These are phyloP conservation scores for Candida ficus DNA, from an alignment of 805 yeast species.

Conservation along the genomic window DNA sequence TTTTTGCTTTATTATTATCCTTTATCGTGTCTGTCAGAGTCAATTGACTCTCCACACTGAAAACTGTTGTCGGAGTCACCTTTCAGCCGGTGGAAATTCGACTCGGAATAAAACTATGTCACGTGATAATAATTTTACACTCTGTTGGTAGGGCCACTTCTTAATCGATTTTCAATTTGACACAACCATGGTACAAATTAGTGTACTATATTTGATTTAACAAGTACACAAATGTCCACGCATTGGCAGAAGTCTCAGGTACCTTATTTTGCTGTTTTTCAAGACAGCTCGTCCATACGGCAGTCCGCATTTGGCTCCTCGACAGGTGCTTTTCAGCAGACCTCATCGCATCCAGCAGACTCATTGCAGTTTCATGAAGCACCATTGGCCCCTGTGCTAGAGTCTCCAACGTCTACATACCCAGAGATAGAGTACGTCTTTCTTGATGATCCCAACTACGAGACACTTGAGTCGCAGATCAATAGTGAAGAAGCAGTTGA, in stretches of 20 bases:
- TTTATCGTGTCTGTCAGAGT: neutral
- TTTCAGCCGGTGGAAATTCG: no score
- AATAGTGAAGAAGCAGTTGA: neutral
- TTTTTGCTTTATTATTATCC: neutral
- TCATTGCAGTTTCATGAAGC: no score
- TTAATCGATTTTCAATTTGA: no score
- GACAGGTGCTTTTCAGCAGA: no score
- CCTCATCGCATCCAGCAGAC: no score
- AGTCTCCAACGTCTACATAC: conserved; percentile 10
- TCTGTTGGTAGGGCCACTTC: no score
- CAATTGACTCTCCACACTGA: no score
- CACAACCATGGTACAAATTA: no score
- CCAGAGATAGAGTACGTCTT: conserved; percentile 26
- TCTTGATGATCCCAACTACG: conserved; percentile 22
- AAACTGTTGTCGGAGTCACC: neutral
- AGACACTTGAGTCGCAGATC: conserved; percentile 9
- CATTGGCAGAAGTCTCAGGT: conserved; percentile 21
- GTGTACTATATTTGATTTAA: no score
- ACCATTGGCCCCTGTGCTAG: neutral
- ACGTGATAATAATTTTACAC: no score
- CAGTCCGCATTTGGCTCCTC: neutral
- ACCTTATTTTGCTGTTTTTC: conserved; percentile 23
- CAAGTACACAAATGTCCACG: neutral
- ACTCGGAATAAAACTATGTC: no score
- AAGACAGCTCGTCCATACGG: conserved; percentile 8